phyloP scores from a whole-genome alignment of 345 rosid species.

The Lepidium aucheri region DNA sequence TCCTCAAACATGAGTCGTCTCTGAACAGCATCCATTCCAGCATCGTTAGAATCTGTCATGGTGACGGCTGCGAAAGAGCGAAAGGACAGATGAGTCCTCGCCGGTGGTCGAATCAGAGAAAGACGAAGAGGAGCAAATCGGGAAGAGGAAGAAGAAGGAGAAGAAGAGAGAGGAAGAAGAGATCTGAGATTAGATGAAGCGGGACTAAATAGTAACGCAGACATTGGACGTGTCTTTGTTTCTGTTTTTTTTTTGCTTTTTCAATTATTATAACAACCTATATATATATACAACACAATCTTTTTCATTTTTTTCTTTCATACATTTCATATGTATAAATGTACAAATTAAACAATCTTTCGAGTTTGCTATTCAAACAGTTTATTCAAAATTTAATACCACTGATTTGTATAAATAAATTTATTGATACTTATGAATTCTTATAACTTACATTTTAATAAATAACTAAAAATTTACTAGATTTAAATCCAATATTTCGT shows the following conservation, averaged over 20 bases:
- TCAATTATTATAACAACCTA: background rate
- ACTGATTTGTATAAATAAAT: too few relatives aligned
- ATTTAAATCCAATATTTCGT: too few relatives aligned
- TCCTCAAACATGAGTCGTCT: slow-evolving; percentile 98
- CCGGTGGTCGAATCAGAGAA: background rate
- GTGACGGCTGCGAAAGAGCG: slow-evolving; percentile 17
- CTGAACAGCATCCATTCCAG: slow-evolving; percentile 97
- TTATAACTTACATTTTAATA: too few relatives aligned
- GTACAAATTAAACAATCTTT: too few relatives aligned
- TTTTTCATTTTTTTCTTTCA: too few relatives aligned
- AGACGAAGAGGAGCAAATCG: background rate
- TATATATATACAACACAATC: background rate
- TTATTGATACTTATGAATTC: too few relatives aligned
- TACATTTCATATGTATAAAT: too few relatives aligned
- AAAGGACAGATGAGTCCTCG: slow-evolving; percentile 17
- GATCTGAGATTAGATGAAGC: background rate
- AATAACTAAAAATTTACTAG: too few relatives aligned
- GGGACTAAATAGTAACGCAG: background rate
- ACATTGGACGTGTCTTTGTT: background rate
- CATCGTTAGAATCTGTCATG: slow-evolving; percentile 51
- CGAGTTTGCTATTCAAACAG: too few relatives aligned
- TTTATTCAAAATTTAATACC: too few relatives aligned
- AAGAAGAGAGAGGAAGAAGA: slow-evolving; percentile 6
- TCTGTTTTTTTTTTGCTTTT: background rate
- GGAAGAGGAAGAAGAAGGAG: background rate